Base-by-base conservation (phyloP, 1,284 basidiomycete species). In the Athelia psychrophila region DNA sequence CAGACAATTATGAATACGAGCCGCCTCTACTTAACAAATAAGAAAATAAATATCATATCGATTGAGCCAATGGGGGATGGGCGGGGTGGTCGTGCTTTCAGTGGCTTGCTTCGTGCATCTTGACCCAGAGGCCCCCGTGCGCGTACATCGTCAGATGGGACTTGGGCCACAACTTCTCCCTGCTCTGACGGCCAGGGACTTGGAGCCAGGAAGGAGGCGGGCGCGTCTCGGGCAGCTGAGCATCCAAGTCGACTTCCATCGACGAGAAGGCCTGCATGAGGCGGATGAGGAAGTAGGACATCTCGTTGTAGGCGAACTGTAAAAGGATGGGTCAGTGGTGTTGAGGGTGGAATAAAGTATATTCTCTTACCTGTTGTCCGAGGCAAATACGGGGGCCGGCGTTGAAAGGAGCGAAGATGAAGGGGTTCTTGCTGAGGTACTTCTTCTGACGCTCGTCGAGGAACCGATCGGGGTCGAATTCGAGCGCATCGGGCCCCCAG, bases 381-480 rank as follows among this genome's bases (percentile, higher is more conserved):
- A 77, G 67, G 53, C 77, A 79, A 55, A 77, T 75, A 8, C 76
- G 66, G 9, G 75, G 75, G 1, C 77, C 77, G 1, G 74, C 76
- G 51, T 77, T 78, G 66, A 75, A 75, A 3, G 75, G 74, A 0
- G 71, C 54, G 63, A 76, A 77, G 45, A 73, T 70, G 61, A 72
- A 73, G 10, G 75, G 72, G 54, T 76, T 76, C 6, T 61, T 56
- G 3, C 63, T 64, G 20, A 73, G 61, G 51, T 74, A 73, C 54
- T 67, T 69, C 48, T 68, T 57, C 13, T 70, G 42, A 32, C 73
- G 63, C n/a, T 68, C 69, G 53, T 80, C 79, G 9, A 81, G 55
- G 67, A 76, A 81, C 1, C 80, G 68, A 51, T 80, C 72, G 0
- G 79, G 80, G 54, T 80, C 78, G 56, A 80, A 82, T 25, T 65